phyloP scores from a whole-genome alignment of 1,139 yeast species.

The Geotrichum europaeum region DNA sequence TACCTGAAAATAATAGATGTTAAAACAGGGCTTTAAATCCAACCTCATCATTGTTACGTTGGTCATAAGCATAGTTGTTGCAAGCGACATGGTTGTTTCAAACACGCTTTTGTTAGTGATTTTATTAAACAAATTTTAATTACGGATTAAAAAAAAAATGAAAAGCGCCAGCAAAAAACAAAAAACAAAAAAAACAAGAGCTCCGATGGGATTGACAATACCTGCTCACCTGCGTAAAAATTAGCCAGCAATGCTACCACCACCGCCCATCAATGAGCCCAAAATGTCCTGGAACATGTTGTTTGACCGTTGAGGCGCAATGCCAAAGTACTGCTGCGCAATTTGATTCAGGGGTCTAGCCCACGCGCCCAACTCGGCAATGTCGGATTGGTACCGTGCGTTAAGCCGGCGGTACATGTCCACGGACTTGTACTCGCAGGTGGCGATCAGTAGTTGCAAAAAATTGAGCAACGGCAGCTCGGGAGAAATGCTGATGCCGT shows the following conservation, averaged over 20 bases:
- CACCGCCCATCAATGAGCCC: conserved; percentile 17
- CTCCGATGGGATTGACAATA: no score
- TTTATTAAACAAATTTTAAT: no score
- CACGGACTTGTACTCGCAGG: conserved; percentile 51
- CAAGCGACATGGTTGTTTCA: no score
- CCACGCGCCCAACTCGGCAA: conserved; percentile 41
- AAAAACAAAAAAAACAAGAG: conserved; percentile 23
- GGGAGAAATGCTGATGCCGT: conserved; percentile 29
- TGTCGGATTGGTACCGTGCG: conserved; percentile 46
- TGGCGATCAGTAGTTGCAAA: conserved; percentile 58
- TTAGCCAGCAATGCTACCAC: conserved; percentile 1
- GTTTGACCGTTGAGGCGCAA: conserved; percentile 49
- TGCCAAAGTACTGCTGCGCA: conserved; percentile 54
- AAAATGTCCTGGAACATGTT: conserved; percentile 62
- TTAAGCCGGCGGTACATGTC: conserved; percentile 50
- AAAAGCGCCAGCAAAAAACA: conserved; percentile 24
- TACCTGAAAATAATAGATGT: no score
- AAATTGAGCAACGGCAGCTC: conserved; percentile 50
- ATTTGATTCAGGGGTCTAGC: conserved; percentile 30
- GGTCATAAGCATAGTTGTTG: no score
- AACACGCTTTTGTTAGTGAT: no score
- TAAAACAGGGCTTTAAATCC: no score
- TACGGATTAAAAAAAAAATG: no score
- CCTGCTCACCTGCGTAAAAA: background rate
- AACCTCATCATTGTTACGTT: no score